Percentiles rank a stretch among this genome's conserved stretches.
Evolutionary conservation across 1,284 basidiomycete species (phyloP).

Genomic region (Moniliophthora roreri): DNA sequence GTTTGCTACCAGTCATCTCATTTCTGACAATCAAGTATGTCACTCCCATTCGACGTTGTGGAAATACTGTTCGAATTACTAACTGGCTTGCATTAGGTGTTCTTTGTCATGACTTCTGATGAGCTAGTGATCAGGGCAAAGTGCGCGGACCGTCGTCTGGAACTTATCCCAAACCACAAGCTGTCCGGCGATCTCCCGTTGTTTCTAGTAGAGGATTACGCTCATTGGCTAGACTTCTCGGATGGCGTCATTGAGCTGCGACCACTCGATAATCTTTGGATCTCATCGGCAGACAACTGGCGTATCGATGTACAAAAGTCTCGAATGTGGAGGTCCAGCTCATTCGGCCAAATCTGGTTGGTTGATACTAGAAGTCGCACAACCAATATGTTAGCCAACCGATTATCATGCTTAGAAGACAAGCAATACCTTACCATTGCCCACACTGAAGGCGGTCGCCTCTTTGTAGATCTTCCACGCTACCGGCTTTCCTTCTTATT

Average conservation of each 20-base stretch:
- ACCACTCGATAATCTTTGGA: slow-evolving; percentile 21
- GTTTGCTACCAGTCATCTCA: slow-evolving; percentile 15
- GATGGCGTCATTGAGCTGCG: slow-evolving; percentile 25
- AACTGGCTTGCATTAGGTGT: slow-evolving; percentile 17
- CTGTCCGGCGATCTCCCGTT: slow-evolving; percentile 26
- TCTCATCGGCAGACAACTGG: slow-evolving; percentile 21
- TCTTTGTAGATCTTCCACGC: slow-evolving; percentile 28
- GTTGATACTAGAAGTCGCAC: slow-evolving; percentile 26
- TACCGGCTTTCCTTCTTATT: slow-evolving; percentile 38
- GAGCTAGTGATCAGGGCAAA: slow-evolving; percentile 19
- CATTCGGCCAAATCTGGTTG: slow-evolving; percentile 1
- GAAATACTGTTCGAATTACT: background rate
- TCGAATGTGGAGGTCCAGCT: background rate
- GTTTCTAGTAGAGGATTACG: slow-evolving; percentile 21
- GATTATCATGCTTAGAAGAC: slow-evolving; percentile 31
- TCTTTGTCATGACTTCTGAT: slow-evolving; percentile 17
- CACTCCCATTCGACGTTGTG: background rate
- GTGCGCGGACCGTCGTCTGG: slow-evolving; percentile 5
- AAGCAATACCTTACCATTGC: slow-evolving; percentile 28
- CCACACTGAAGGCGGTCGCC: background rate
- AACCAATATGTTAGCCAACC: slow-evolving; percentile 28
- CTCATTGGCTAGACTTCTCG: slow-evolving; percentile 25
- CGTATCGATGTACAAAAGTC: slow-evolving; percentile 16
- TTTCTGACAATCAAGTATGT: slow-evolving; percentile 15
- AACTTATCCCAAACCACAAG: slow-evolving; percentile 23